Evolutionary conservation across 257 asterid genomes (phyloP).

Genomic region (Vinca minor): DNA sequence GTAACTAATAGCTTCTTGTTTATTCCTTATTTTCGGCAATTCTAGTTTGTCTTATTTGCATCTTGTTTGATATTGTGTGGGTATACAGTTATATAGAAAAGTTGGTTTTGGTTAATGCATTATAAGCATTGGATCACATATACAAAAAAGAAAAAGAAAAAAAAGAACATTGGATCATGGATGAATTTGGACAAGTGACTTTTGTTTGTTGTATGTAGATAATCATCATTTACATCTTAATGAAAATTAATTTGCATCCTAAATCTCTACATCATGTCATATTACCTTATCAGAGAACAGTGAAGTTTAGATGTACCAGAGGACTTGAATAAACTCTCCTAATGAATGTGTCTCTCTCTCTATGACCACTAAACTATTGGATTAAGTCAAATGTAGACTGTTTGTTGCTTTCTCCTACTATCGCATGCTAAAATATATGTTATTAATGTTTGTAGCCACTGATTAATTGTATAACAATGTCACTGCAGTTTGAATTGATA

Average conservation of each 20-base stretch:
- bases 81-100: not conserved
- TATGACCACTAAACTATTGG: too few species aligned
- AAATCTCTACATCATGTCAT: not conserved
- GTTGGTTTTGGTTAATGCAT: not conserved
- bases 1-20: conserved; percentile 18
- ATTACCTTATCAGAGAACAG: not conserved
- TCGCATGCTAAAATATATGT: too few species aligned
- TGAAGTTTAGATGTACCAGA: not conserved
- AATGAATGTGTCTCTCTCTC: not conserved
- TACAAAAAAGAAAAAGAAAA: too few species aligned
- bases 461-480: conserved; percentile 6
- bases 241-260: not conserved
- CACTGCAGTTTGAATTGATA: conserved; percentile 69
- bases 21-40: not conserved
- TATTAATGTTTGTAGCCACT: not conserved
- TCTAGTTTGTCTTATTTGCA: not conserved
- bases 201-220: not conserved
- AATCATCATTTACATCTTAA: not conserved
- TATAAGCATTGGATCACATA: too few species aligned
- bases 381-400: not conserved
- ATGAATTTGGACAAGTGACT: not conserved
- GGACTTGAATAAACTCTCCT: not conserved
- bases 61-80: not conserved
- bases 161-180: too few species aligned
- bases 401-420: not conserved